Evolutionary conservation across 345 rosid species (phyloP).

Genomic region (Brassica nigra): DNA sequence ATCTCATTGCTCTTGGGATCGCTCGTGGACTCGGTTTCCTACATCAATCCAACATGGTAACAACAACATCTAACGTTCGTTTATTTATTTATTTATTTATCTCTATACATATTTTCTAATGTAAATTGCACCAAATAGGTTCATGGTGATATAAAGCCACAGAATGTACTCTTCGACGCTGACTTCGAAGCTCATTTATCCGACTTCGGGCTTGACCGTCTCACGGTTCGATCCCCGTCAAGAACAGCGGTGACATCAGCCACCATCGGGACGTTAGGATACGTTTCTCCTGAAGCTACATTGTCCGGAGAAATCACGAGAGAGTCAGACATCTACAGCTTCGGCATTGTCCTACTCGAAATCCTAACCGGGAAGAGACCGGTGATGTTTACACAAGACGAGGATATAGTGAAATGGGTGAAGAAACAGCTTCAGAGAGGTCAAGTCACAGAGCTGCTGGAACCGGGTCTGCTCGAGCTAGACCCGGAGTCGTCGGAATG

Average conservation of each 20-base stretch:
- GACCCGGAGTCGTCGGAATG: constrained; percentile 98
- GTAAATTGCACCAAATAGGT: constrained; percentile 23
- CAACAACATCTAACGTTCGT: not conserved
- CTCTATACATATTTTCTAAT: not conserved
- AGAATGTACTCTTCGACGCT: constrained; percentile 86
- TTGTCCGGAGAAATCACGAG: constrained; percentile 60
- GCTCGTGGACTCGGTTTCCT: constrained; percentile 89
- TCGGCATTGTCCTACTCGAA: constrained; percentile 88
- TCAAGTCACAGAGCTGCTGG: constrained; percentile 77
- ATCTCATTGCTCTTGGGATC: constrained; percentile 88
- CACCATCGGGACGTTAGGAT: constrained; percentile 75
- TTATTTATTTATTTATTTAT: not conserved
- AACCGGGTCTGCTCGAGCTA: constrained; percentile 87
- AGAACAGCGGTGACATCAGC: constrained; percentile 67
- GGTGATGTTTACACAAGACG: constrained; percentile 91
- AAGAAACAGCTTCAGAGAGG: constrained; percentile 91
- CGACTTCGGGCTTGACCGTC: constrained; percentile 76
- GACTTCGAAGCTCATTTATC: constrained; percentile 97
- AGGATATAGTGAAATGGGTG: constrained; percentile 97
- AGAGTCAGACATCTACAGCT: constrained; percentile 90
- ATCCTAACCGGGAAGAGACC: constrained; percentile 87
- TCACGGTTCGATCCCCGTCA: constrained; percentile 51
- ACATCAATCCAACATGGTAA: constrained; percentile 61
- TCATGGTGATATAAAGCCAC: constrained; percentile 94
- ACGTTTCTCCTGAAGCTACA: constrained; percentile 75